Base-by-base conservation (phyloP, 208 protist species). In the Leptomonas pyrrhocoris region DNA sequence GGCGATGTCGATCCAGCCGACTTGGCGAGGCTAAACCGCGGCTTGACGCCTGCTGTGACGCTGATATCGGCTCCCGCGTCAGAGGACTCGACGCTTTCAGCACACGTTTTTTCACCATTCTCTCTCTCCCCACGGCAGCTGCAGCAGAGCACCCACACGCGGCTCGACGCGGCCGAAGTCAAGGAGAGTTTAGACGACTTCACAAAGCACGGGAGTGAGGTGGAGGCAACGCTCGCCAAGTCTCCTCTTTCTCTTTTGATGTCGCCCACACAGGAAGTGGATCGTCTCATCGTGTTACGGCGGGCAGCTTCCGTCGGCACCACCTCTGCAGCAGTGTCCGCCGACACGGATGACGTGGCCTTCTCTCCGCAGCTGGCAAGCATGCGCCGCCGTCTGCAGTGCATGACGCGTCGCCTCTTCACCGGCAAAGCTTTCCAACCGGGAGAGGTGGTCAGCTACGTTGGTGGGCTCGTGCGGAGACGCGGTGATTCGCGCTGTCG, bases 361-460 rank as follows among this genome's bases (percentile, higher is more conserved):
- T 68, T 69, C 49, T 74, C 74, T 18, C 58, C 49, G 0, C 77
- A 77, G 45, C 36, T 72, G 8, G 19, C 51, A 2, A 21, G 48
- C 25, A 23, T 81, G 50, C 70, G 79, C 2, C 68, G 80, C 30
- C 68, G 68, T 0, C 61, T 94, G 46, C 71, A 78, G 53, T 72
- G 65, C 50, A 83, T 94, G 64, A 81, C 67, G 15, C 81, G 74
- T 19, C 79, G 91, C 15, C 74, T 92, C 28, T 94, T 92, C 73
- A 76, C 87, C 16, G 92, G 80, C 3, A 85, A 84, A 48, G n/a
- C 83, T 0, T 96, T 94, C 67, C 76, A 85, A 21, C 30, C 75
- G 8, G 92, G 89, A n/a, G 89, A 92, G 4, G 31, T 92, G 31
- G 89, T 96, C 12, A 84, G 79, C 45, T 70, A 87, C 30, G 67